These are phyloP conservation scores for Aotearoamyces nothofagi DNA, from an alignment of 2,329 filamentous ascomycete genomes.

Conservation along the genomic window DNA sequence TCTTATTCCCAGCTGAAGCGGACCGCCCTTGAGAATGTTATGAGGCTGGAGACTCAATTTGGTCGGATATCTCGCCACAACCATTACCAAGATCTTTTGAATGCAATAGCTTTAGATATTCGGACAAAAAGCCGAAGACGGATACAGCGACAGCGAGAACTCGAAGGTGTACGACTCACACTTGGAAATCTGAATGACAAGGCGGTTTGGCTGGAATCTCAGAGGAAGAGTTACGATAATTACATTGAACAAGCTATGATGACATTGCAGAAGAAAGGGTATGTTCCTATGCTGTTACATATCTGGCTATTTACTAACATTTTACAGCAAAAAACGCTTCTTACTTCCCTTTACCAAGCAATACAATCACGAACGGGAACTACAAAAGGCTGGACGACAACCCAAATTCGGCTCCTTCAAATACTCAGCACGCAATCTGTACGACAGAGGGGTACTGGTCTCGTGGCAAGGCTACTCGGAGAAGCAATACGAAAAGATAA, in stretches of 20 bases:
- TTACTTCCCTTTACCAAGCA: slow-evolving; percentile 94
- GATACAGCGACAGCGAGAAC: slow-evolving; percentile 78
- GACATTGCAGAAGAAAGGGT: slow-evolving; percentile 91
- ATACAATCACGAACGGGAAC: slow-evolving; percentile 94
- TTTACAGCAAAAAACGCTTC: slow-evolving; percentile 67
- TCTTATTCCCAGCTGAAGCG: slow-evolving; percentile 86
- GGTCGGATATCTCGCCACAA: slow-evolving; percentile 79
- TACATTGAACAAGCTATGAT: slow-evolving; percentile 98
- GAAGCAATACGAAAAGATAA: slow-evolving; percentile 79
- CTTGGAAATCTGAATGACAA: slow-evolving; percentile 68
- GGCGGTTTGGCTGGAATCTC: slow-evolving; percentile 82
- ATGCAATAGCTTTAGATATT: slow-evolving; percentile 92
- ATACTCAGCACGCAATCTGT: slow-evolving; percentile 78
- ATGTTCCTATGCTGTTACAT: slow-evolving; percentile 18
- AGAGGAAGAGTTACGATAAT: slow-evolving; percentile 95
- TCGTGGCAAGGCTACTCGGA: slow-evolving; percentile 75
- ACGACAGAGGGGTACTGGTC: slow-evolving; percentile 87
- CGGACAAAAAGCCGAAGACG: slow-evolving; percentile 89
- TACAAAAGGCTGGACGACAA: slow-evolving; percentile 80
- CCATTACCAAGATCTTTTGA: slow-evolving; percentile 93
- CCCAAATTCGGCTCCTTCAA: slow-evolving; percentile 98
- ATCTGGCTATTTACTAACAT: slow-evolving; percentile 7
- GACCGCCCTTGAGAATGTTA: slow-evolving; percentile 84
- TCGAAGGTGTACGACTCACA: slow-evolving; percentile 70
- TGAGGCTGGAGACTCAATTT: slow-evolving; percentile 71